Conservation (phyloP, 2,329 filamentous ascomycete genomes). For the Karstenula rhodostoma region DNA sequence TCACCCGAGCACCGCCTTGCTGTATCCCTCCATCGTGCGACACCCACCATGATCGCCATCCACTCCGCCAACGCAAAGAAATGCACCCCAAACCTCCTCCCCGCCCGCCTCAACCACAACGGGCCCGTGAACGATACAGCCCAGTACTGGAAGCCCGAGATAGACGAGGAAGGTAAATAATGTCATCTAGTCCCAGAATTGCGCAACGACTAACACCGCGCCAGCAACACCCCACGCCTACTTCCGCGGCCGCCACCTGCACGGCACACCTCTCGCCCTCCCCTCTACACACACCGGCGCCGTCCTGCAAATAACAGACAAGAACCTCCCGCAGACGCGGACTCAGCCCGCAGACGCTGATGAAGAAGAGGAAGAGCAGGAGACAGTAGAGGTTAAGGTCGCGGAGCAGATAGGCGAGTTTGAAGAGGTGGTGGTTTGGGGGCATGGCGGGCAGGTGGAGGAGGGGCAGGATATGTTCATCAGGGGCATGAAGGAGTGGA, state of each 20-base stretch:
- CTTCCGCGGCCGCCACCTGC: slow-evolving; percentile 76
- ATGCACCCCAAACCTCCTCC: slow-evolving; percentile 75
- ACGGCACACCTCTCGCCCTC: slow-evolving; percentile 70
- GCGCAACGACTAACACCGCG: neutral
- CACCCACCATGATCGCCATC: slow-evolving; percentile 55
- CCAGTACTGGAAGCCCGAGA: slow-evolving; percentile 74
- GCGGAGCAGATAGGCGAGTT: slow-evolving; percentile 74
- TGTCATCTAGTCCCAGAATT: neutral
- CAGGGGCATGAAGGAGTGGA: slow-evolving; percentile 81
- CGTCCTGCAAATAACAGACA: slow-evolving; percentile 41
- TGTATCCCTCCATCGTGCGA: neutral
- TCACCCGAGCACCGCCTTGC: neutral
- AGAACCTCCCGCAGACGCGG: slow-evolving; percentile 23
- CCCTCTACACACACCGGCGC: slow-evolving; percentile 74
- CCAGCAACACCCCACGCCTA: slow-evolving; percentile 34
- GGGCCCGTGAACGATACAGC: slow-evolving; percentile 71
- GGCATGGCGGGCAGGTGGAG: slow-evolving; percentile 74
- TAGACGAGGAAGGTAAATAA: slow-evolving; percentile 37
- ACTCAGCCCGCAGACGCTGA: slow-evolving; percentile 6
- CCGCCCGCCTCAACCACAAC: slow-evolving; percentile 80
- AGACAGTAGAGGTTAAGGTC: slow-evolving; percentile 44
- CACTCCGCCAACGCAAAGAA: slow-evolving; percentile 45
- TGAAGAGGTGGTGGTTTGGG: slow-evolving; percentile 82
- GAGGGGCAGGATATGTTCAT: slow-evolving; percentile 72
- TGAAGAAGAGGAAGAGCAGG: slow-evolving; percentile 21